phyloP scores from a whole-genome alignment of 805 yeast genomes.

The Candida montana region DNA sequence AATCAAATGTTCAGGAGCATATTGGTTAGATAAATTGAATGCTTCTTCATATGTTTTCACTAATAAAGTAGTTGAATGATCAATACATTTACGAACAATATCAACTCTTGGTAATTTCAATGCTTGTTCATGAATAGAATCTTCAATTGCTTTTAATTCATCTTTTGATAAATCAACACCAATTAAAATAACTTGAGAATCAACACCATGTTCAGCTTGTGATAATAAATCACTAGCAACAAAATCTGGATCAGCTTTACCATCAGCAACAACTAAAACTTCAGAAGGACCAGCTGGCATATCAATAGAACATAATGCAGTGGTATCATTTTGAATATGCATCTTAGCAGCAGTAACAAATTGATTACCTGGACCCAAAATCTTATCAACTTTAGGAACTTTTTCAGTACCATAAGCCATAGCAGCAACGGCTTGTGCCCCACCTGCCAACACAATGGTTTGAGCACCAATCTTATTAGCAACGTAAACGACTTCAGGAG shows the following conservation, averaged over 20 bases:
- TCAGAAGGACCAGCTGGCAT: constrained; percentile 99
- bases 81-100: constrained; percentile 85
- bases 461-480: constrained; percentile 94
- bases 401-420: constrained; percentile 97
- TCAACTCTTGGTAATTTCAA: constrained; percentile 82
- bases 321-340: constrained; percentile 93
- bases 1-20: constrained; percentile 98
- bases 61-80: constrained; percentile 78
- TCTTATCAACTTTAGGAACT: constrained; percentile 91
- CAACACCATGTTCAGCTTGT: constrained; percentile 98
- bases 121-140: constrained; percentile 83
- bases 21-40: constrained; percentile 76
- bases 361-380: constrained; percentile 98
- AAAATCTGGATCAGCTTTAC: constrained; percentile 82
- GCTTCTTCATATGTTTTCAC: constrained; percentile 76
- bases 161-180: constrained; percentile 65
- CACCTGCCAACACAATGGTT: constrained; percentile 92
- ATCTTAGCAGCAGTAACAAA: constrained; percentile 99
- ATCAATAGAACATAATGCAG: constrained; percentile 92
- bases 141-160: constrained; percentile 66
- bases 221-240: constrained; percentile 96
- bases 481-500: constrained; percentile 96
- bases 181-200: constrained; percentile 90
- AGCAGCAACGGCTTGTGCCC: constrained; percentile 98
- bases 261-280: constrained; percentile 93